These are phyloP conservation scores for Ochetophila trinervis DNA, from an alignment of 306 rosid species.

Conservation along the genomic window DNA sequence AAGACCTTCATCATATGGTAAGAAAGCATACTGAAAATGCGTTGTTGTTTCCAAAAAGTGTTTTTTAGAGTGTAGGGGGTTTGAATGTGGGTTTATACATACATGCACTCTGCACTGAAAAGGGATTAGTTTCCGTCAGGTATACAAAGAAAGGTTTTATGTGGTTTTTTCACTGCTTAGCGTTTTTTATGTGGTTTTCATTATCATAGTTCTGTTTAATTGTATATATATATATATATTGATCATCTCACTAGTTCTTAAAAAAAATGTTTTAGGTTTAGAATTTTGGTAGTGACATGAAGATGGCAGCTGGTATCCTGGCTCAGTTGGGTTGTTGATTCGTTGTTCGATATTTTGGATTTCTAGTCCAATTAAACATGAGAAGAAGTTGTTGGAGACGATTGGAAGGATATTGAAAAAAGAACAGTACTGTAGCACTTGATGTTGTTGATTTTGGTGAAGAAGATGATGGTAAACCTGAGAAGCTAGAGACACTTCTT, in stretches of 20 bases:
- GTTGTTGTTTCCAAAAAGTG: too few species aligned
- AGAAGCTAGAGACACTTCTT: conserved; percentile 82
- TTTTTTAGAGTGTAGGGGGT: too few species aligned
- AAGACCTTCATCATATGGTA: conserved; percentile 10
- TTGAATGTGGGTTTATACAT: too few species aligned
- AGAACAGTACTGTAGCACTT: conserved; percentile 89
- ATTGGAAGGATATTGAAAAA: conserved; percentile 84
- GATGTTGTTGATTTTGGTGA: conserved; percentile 88
- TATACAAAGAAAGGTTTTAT: too few species aligned
- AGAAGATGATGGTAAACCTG: conserved; percentile 81
- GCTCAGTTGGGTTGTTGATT: conserved; percentile 80
- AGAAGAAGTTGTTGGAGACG: conserved; percentile 73
- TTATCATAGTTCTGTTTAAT: background rate
- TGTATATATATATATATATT: too few species aligned
- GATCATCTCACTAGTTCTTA: too few species aligned
- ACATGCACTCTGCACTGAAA: too few species aligned
- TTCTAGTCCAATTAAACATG: conserved; percentile 70
- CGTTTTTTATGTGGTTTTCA: background rate
- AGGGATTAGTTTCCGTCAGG: too few species aligned
- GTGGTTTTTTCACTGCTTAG: background rate
- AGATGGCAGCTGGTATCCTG: conserved; percentile 91
- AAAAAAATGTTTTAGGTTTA: conserved; percentile 47
- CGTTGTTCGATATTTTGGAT: conserved; percentile 14
- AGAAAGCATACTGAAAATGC: too few species aligned
- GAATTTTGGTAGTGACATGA: conserved; percentile 94